These are phyloP conservation scores for Mortierella sp. DNA, from an alignment of 371 early-diverging fungal genomes.

Conservation along the genomic window DNA sequence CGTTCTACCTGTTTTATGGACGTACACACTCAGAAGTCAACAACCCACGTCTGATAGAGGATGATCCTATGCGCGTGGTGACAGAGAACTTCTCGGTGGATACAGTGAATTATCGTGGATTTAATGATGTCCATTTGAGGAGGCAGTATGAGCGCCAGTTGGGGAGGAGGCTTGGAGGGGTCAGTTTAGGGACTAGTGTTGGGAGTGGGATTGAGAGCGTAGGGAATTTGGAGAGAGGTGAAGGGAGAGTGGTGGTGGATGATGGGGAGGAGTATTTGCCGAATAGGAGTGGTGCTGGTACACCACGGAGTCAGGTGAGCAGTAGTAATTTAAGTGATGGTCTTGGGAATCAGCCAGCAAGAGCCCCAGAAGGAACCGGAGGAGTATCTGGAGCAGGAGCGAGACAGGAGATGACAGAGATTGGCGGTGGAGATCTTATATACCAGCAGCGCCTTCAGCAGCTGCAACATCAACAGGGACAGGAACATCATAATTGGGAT, in stretches of 20 bases:
- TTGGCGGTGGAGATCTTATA: background rate
- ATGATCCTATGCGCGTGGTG: conserved; percentile 47
- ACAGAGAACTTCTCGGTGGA: conserved; percentile 41
- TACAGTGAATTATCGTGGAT: conserved; percentile 18
- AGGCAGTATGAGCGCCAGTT: conserved; percentile 43
- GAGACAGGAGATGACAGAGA: no score
- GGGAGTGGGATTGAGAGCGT: background rate
- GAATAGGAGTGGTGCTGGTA: background rate
- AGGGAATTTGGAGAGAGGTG: background rate
- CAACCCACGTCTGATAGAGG: conserved; percentile 32
- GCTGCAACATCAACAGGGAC: conserved; percentile 1
- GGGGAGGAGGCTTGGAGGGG: conserved; percentile 23
- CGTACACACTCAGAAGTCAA: conserved; percentile 53
- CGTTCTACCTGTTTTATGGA: conserved; percentile 48
- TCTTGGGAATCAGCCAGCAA: background rate
- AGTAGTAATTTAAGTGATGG: no score
- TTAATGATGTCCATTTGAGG: conserved; percentile 39
- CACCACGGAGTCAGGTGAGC: background rate
- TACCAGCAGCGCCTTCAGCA: conserved; percentile 12
- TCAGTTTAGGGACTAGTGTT: background rate
- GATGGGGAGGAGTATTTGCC: conserved; percentile 1
- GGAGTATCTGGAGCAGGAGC: background rate
- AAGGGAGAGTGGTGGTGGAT: background rate
- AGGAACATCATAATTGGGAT: background rate
- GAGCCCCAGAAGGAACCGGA: background rate